Evolutionary conservation across 179 eudicot genomes (phyloP), one percentile per base, ranked within the genome.

Genomic region (Beta corolliflora): DNA sequence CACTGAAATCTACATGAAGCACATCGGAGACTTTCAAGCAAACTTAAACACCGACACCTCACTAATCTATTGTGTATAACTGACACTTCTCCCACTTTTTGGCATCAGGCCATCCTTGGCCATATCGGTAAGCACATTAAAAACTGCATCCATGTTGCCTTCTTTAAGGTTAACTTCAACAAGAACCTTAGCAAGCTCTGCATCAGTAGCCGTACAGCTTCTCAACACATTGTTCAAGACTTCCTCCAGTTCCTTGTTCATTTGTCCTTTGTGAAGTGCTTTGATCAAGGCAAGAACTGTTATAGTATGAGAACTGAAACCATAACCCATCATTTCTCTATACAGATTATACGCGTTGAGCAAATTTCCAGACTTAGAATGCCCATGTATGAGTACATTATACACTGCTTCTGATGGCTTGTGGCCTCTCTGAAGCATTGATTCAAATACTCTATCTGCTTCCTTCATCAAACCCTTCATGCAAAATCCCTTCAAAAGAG

Each of bases 51-150:
- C 71, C 58, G 45, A 67, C 54, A 61, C 61, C 71, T 8, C 19
- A 50, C 14, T 66, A 7, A 46, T 45, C 76, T 73, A 81, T 77
- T 53, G 75, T n/a, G 36, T 56, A 68, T 79, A 58, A 83, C 68
- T 74, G 55, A 84, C 80, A 72, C 73, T 78, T 78, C 78, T 81
- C 79, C 91, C 92, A 81, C 92, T 90, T 79, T 91, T 89, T 29
- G 99, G 99, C 85, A 94, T 96, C 80, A 95, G 89, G 68, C 99
- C 98, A 85, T 94, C 95, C 73, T 82, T 90, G 29, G 97, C 98
- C 99, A 95, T 94, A 80, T 94, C 94, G 58, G 87, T 78, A 79
- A 95, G 94, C 85, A 90, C 83, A 67, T 85, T 84, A 73, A 94
- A 87, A 46, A 92, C 99, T 19, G 88, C 92, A 82, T 87, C 88